A percentile compares a stretch with the other conserved stretches of the same genome.
phyloP scores from a whole-genome alignment of 345 rosid species.

The Carallia brachiata region DNA sequence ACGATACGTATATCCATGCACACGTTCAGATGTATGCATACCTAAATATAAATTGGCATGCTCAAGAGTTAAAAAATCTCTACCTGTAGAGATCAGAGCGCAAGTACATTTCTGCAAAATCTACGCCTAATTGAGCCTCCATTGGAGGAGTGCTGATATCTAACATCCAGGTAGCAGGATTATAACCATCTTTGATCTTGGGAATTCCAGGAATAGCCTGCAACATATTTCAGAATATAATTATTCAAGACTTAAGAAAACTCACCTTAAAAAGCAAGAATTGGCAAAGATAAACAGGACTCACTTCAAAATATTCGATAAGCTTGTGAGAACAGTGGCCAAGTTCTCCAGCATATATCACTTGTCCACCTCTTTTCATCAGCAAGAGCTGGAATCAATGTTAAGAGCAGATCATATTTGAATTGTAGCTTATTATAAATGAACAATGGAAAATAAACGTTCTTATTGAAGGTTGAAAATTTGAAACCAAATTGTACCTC shows the following conservation, averaged over 20 bases:
- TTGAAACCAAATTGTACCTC: conserved; percentile 43
- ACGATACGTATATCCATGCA: too few species aligned
- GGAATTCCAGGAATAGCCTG: conserved; percentile 20
- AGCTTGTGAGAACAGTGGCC: conserved; percentile 14
- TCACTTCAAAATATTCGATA: conserved; percentile 20
- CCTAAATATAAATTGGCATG: too few species aligned
- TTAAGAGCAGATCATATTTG: neutral
- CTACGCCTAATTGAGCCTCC: conserved; percentile 15
- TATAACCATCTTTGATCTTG: conserved; percentile 22
- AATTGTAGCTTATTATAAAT: neutral
- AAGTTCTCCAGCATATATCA: conserved; percentile 15
- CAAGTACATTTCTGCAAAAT: conserved; percentile 20
- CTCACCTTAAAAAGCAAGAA: neutral
- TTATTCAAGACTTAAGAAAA: neutral
- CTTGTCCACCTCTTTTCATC: conserved; percentile 27
- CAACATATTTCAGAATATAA: neutral
- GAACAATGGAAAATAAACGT: neutral
- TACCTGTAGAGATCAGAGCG: neutral
- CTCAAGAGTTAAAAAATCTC: neutral
- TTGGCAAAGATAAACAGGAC: neutral
- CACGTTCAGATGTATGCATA: too few species aligned
- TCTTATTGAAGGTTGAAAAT: too few species aligned
- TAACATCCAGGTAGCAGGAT: conserved; percentile 33
- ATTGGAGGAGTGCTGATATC: conserved; percentile 19
- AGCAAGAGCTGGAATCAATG: conserved; percentile 14